phyloP scores from a whole-genome alignment of 495 filamentous ascomycete species.

The Lineolata rhizophorae region DNA sequence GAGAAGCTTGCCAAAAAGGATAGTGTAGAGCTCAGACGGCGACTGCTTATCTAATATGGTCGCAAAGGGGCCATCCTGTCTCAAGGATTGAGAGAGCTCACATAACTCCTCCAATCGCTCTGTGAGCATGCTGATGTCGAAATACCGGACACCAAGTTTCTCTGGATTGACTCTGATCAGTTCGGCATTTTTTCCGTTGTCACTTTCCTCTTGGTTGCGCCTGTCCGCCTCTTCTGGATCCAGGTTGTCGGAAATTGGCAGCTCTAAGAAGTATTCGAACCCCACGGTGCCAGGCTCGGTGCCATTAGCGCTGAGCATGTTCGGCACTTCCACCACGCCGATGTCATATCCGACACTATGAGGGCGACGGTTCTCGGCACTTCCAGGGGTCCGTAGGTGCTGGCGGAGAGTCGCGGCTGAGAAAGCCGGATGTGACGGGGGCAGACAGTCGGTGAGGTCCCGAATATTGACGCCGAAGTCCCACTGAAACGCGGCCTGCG shows the following conservation, averaged over 20 bases:
- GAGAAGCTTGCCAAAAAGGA: conserved; percentile 25
- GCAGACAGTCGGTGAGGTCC: conserved; percentile 36
- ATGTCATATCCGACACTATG: conserved; percentile 26
- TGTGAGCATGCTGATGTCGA: conserved; percentile 24
- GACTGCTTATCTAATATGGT: conserved; percentile 25
- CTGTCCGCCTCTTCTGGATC: conserved; percentile 18
- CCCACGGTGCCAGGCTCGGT: conserved; percentile 53
- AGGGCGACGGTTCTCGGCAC: conserved; percentile 16
- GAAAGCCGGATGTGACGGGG: conserved; percentile 24
- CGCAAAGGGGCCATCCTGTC: conserved; percentile 14
- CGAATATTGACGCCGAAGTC: conserved; percentile 38
- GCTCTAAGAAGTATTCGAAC: conserved; percentile 50
- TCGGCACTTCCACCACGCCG: conserved; percentile 38
- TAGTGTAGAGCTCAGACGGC: conserved; percentile 21
- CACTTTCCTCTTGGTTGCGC: conserved; percentile 14
- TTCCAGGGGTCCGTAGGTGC: conserved; percentile 18
- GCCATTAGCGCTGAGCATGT: conserved; percentile 55
- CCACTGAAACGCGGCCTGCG: conserved; percentile 48
- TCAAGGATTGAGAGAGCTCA: conserved; percentile 19
- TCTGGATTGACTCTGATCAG: conserved; percentile 15
- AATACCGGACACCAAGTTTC: conserved; percentile 18
- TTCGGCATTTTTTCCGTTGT: no score
- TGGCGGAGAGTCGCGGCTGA: conserved; percentile 25
- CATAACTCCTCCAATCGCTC: conserved; percentile 24
- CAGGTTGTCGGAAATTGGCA: conserved; percentile 39